Percentiles rank a stretch among this genome's conserved stretches.
Evolutionary conservation across 1,284 basidiomycete species (phyloP).

Genomic region (Marasmius fiardii): DNA sequence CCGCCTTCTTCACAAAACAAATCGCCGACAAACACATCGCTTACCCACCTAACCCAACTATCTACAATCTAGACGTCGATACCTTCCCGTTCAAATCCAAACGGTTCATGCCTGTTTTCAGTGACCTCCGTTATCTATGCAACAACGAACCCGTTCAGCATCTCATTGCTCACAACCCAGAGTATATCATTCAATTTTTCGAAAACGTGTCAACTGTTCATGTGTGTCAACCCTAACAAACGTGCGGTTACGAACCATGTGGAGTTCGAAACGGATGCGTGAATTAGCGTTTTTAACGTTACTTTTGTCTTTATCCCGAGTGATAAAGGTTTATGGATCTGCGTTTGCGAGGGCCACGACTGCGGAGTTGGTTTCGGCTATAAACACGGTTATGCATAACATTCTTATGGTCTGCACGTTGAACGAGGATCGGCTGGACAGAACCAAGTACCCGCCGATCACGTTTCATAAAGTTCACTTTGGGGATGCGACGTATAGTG

Average conservation of each 20-base stretch:
- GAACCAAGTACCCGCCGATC: constrained; percentile 58
- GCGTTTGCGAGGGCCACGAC: constrained; percentile 52
- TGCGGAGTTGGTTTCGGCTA: constrained; percentile 63
- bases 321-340: constrained; percentile 87
- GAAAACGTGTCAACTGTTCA: constrained; percentile 81
- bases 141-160: constrained; percentile 75
- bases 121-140: constrained; percentile 76
- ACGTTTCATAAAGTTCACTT: constrained; percentile 65
- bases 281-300: constrained; percentile 93
- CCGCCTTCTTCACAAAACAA: constrained; percentile 87
- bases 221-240: constrained; percentile 87
- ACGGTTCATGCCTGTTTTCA: constrained; percentile 89
- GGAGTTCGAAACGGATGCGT: constrained; percentile 92
- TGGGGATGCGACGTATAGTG: constrained; percentile 53
- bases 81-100: constrained; percentile 88
- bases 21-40: constrained; percentile 65
- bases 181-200: constrained; percentile 44
- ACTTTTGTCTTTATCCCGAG: constrained; percentile 83
- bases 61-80: constrained; percentile 67
- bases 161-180: constrained; percentile 52
- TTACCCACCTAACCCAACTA: constrained; percentile 36
- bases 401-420: constrained; percentile 74
- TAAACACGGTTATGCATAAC: constrained; percentile 67
- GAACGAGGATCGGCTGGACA: constrained; percentile 62
- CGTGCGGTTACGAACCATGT: constrained; percentile 82